Conservation (phyloP, 1,139 yeast genomes). For the Ogataea hybrid region DNA sequence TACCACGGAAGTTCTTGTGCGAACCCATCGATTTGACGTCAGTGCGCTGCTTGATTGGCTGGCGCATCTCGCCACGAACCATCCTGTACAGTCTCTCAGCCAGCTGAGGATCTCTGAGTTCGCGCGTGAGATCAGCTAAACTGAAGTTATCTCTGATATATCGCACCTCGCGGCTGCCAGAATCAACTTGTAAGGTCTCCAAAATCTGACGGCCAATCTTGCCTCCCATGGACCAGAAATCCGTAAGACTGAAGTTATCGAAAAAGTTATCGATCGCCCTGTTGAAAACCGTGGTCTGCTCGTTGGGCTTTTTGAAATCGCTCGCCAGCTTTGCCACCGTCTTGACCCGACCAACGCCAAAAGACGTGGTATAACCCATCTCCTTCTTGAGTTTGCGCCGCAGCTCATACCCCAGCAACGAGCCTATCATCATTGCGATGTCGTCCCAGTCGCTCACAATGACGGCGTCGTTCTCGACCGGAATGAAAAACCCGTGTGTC, state of each 20-base stretch:
- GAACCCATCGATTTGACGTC: constrained; percentile 87
- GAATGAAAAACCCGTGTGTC: constrained; percentile 19
- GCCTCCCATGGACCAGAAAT: constrained; percentile 92
- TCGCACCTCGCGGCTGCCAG: constrained; percentile 32
- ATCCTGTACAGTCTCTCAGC: constrained; percentile 54
- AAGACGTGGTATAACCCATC: constrained; percentile 84
- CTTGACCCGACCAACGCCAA: constrained; percentile 79
- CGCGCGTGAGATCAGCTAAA: constrained; percentile 32
- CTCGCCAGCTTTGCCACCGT: constrained; percentile 87
- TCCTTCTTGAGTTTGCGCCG: constrained; percentile 51
- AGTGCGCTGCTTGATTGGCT: constrained; percentile 54
- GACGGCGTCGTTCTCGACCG: constrained; percentile 23
- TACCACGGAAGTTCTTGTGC: constrained; percentile 68
- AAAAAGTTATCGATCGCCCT: constrained; percentile 51
- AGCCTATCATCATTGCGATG: constrained; percentile 62
- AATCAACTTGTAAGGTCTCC: constrained; percentile 44
- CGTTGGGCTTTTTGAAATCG: constrained; percentile 79
- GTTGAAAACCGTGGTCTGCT: constrained; percentile 72
- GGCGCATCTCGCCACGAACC: constrained; percentile 59
- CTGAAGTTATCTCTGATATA: constrained; percentile 48
- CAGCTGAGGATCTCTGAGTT: constrained; percentile 41
- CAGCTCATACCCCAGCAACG: constrained; percentile 52
- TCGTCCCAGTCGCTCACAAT: constrained; percentile 80
- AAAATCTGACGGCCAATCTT: constrained; percentile 68
- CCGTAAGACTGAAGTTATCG: constrained; percentile 59